Evolutionary conservation across 2,329 filamentous ascomycete genomes (phyloP), one percentile per base, ranked within the genome.

Genomic region (Microdochium nivale): DNA sequence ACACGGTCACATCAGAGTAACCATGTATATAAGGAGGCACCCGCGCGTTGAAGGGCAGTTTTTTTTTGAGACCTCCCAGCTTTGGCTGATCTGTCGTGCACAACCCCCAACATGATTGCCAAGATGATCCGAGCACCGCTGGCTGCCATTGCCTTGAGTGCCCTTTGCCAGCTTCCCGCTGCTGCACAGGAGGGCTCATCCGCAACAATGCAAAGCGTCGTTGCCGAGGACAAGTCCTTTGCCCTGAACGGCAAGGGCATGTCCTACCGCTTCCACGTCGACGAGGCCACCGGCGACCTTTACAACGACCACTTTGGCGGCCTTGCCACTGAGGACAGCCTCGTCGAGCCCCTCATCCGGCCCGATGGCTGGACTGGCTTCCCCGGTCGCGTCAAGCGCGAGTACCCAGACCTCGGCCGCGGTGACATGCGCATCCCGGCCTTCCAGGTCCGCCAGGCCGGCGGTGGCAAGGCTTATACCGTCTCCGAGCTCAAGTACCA

Each of bases 231-330:
- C 13, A 74, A 67, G 5, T 74, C 74, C n/a, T 84, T 84, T 56
- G 72, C 78, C 1, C 67, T 84, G 48, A 78, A 78, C 30, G 80
- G 77, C 25, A 66, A 76, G 44, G 70, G 70, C 55, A 70, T 82
- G 27, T 83, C 81, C 1, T 85, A 86, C 58, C 77, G 79, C 44
- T 84, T 86, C 62, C 82, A 84, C 55, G 79, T 84, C 46, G 77
- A 85, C 55, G 65, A 73, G 2, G 61, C 60, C 9, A 78, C 75
- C 0, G 74, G 77, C 3, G 81, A 86, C 51, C 70, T 86, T 35
- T 62, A 80, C 16, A 74, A 77, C 0, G 80, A 84, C 57, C 81
- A 85, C 59, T 86, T 82, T 55, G 83, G 82, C 43, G 80, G 74
- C 13, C 72, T 70, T 1, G 70, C 76, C 2, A 73, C 73, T 2